Evolutionary conservation across 495 filamentous ascomycete species (phyloP).

Genomic region (Trichoderma virens): DNA sequence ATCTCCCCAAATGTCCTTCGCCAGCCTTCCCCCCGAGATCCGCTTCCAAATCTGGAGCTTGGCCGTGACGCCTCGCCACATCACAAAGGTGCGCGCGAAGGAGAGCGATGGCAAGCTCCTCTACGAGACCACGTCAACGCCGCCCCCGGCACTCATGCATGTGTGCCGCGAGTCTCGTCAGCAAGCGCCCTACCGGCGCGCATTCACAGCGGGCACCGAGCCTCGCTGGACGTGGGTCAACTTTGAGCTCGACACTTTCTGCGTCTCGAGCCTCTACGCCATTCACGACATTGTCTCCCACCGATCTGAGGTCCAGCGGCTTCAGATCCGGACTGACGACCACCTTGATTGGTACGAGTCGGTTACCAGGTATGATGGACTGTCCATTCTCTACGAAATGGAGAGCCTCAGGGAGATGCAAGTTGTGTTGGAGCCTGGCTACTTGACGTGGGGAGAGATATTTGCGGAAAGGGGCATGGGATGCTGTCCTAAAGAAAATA

Average conservation of each 20-base stretch:
- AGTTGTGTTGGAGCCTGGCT: not conserved
- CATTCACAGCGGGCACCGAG: not conserved
- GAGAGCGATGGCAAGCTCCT: not conserved
- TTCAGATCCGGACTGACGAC: slow-evolving; percentile 1
- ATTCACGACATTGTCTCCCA: not conserved
- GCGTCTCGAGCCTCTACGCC: not conserved
- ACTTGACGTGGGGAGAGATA: not conserved
- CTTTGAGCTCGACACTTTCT: slow-evolving; percentile 2
- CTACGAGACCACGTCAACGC: not conserved
- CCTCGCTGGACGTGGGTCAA: slow-evolving; percentile 9
- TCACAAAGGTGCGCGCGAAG: not conserved
- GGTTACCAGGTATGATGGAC: not conserved
- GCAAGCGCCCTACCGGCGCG: slow-evolving; percentile 6
- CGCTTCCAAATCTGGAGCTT: slow-evolving; percentile 3
- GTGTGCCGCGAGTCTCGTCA: slow-evolving; percentile 9
- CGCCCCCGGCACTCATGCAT: not conserved
- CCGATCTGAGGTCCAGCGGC: slow-evolving; percentile 1
- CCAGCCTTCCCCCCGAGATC: not conserved
- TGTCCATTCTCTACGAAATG: not conserved
- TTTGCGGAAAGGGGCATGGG: not conserved
- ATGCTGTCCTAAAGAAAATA: not conserved
- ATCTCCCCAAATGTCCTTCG: slow-evolving; percentile 1
- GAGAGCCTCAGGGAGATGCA: not conserved
- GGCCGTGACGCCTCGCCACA: slow-evolving; percentile 2
- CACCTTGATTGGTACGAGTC: not conserved